Evolutionary conservation across 2,329 filamentous ascomycete species (phyloP).

Genomic region (Colletotrichum costaricense): DNA sequence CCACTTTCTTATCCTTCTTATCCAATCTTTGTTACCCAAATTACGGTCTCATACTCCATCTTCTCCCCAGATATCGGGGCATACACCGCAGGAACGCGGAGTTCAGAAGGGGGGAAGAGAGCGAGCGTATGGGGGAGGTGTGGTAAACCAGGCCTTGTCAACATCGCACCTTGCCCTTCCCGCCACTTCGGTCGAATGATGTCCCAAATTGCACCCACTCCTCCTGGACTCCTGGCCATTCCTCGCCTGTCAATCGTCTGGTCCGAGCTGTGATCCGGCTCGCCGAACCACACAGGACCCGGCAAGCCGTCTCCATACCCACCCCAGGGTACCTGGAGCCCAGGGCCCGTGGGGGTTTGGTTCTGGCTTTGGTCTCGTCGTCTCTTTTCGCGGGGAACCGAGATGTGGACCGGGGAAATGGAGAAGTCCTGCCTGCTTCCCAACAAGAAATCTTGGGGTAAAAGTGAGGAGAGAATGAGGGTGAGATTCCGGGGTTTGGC

Average conservation of each 20-base stretch:
- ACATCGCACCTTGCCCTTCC: conserved; percentile 3
- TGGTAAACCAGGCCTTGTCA: not conserved
- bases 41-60: not conserved
- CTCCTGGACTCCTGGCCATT: not conserved
- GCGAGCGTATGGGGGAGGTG: not conserved
- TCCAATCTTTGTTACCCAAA: not conserved
- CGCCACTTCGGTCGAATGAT: conserved; percentile 28
- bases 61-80: not conserved
- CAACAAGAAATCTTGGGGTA: conserved; percentile 21
- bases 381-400: conserved; percentile 28
- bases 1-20: not conserved
- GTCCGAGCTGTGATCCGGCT: not conserved
- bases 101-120: not conserved
- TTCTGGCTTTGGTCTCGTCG: conserved; percentile 2
- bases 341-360: not conserved
- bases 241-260: not conserved
- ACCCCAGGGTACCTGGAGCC: not conserved
- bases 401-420: conserved; percentile 6
- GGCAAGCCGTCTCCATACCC: not conserved
- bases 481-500: conserved; percentile 15
- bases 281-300: conserved; percentile 1
- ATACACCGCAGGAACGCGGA: not conserved
- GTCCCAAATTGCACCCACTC: conserved; percentile 15
- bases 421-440: not conserved
- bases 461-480: conserved; percentile 19